Conservation (phyloP, 805 yeast species). For the Candida palmyrensis region DNA sequence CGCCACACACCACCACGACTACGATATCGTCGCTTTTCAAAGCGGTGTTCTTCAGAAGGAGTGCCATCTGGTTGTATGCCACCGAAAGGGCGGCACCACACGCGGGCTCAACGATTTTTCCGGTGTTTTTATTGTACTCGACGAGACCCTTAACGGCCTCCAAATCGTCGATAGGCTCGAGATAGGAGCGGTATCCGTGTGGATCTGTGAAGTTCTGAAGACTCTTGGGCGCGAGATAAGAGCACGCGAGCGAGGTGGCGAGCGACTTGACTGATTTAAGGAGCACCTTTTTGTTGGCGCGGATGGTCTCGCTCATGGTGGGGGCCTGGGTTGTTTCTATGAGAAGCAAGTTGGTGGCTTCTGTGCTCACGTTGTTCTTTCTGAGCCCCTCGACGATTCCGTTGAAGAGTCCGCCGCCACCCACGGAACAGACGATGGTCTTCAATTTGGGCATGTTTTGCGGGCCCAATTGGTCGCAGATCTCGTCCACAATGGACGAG, state of each 20-base stretch:
- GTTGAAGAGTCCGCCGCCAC: slow-evolving; percentile 55
- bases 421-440: slow-evolving; percentile 50
- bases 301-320: slow-evolving; percentile 48
- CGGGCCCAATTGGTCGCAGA: slow-evolving; percentile 21
- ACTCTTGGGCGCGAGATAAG: slow-evolving; percentile 47
- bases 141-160: slow-evolving; percentile 20
- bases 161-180: slow-evolving; percentile 33
- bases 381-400: slow-evolving; percentile 45
- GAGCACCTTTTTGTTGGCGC: slow-evolving; percentile 38
- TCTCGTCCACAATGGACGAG: slow-evolving; percentile 42
- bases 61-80: slow-evolving; percentile 10
- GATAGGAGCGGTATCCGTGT: slow-evolving; percentile 29
- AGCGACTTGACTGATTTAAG: slow-evolving; percentile 46
- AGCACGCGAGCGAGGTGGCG: slow-evolving; percentile 63
- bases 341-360: slow-evolving; percentile 26
- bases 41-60: slow-evolving; percentile 11
- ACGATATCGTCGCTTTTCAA: slow-evolving; percentile 19
- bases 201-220: slow-evolving; percentile 30
- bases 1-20: slow-evolving; percentile 19
- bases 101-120: slow-evolving; percentile 25
- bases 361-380: slow-evolving; percentile 19
- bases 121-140: slow-evolving; percentile 17
- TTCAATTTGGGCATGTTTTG: slow-evolving; percentile 22
- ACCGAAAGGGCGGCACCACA: slow-evolving; percentile 25
- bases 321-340: slow-evolving; percentile 64